phyloP scores from a whole-genome alignment of 108 stramenopile species.

The Fragilariopsis cylindrus region DNA sequence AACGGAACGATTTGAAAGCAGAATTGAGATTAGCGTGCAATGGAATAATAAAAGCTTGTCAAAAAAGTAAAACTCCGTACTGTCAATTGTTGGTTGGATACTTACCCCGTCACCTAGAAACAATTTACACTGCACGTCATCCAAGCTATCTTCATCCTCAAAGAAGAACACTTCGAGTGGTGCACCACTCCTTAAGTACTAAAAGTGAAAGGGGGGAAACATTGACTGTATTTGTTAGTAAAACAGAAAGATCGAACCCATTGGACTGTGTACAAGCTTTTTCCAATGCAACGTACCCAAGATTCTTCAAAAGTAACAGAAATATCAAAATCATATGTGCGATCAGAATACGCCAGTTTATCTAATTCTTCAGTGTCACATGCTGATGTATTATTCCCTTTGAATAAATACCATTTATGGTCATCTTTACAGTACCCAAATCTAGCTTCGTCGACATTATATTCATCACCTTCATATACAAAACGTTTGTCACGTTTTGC shows the following conservation, averaged over 20 bases:
- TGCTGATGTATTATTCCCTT: not conserved
- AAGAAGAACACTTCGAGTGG: slow-evolving; percentile 6
- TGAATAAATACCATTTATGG: not conserved
- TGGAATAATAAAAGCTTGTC: too few species aligned
- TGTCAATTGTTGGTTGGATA: too few species aligned
- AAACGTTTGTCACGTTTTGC: not conserved
- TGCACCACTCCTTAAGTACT: not conserved
- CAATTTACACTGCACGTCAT: not conserved
- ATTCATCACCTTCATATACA: not conserved
- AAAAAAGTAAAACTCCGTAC: too few species aligned
- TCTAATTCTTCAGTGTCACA: not conserved
- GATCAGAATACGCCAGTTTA: not conserved
- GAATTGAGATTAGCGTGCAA: too few species aligned
- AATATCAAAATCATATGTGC: slow-evolving; percentile 10
- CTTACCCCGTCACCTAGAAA: slow-evolving; percentile 3
- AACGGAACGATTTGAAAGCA: too few species aligned
- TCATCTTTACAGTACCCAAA: not conserved
- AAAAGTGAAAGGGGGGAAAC: too few species aligned
- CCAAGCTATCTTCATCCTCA: not conserved
- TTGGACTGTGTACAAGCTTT: too few species aligned
- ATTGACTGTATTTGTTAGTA: not conserved
- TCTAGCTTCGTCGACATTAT: not conserved
- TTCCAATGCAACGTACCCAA: not conserved
- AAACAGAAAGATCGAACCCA: not conserved
- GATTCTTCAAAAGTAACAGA: not conserved